Percentiles rank a stretch among this genome's conserved stretches.
phyloP scores from a whole-genome alignment of 1,284 basidiomycete species.

The Rhizopogon hawkerae region DNA sequence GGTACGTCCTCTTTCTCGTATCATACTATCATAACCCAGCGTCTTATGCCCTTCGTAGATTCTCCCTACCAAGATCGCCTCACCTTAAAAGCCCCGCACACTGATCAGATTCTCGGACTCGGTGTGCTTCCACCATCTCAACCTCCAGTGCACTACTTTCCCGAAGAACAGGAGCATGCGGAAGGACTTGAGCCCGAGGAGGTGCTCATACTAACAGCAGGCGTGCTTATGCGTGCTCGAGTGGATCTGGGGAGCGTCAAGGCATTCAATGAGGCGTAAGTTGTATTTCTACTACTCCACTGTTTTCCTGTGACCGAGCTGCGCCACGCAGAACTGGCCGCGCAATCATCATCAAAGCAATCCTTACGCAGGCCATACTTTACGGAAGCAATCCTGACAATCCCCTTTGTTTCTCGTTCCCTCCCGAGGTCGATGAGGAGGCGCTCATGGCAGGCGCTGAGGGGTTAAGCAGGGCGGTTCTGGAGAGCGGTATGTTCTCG shows the following conservation, averaged over 20 bases:
- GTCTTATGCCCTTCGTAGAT: slow-evolving; percentile 32
- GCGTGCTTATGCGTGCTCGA: slow-evolving; percentile 56
- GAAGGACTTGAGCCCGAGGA: slow-evolving; percentile 20
- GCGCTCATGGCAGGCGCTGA: slow-evolving; percentile 75
- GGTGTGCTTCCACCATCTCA: slow-evolving; percentile 35
- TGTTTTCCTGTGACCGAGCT: slow-evolving; percentile 6
- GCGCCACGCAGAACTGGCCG: slow-evolving; percentile 40
- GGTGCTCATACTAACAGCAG: slow-evolving; percentile 56
- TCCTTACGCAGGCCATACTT: slow-evolving; percentile 81
- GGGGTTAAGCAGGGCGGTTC: slow-evolving; percentile 66
- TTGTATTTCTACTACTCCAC: slow-evolving; percentile 15
- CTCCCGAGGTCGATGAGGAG: slow-evolving; percentile 70
- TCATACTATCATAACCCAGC: not conserved
- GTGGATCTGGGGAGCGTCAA: slow-evolving; percentile 55
- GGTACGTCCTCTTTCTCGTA: slow-evolving; percentile 31
- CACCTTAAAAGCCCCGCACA: slow-evolving; percentile 51
- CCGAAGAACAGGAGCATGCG: not conserved
- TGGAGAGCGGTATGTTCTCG: slow-evolving; percentile 48
- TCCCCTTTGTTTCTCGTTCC: slow-evolving; percentile 77
- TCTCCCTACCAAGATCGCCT: slow-evolving; percentile 65
- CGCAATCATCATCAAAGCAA: slow-evolving; percentile 68
- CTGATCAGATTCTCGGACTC: slow-evolving; percentile 63
- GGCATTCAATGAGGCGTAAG: slow-evolving; percentile 52
- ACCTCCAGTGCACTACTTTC: too few species aligned
- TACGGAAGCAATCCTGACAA: slow-evolving; percentile 53